phyloP scores from a whole-genome alignment of 352 stramenopile genomes.

The Phytophthora sp. region DNA sequence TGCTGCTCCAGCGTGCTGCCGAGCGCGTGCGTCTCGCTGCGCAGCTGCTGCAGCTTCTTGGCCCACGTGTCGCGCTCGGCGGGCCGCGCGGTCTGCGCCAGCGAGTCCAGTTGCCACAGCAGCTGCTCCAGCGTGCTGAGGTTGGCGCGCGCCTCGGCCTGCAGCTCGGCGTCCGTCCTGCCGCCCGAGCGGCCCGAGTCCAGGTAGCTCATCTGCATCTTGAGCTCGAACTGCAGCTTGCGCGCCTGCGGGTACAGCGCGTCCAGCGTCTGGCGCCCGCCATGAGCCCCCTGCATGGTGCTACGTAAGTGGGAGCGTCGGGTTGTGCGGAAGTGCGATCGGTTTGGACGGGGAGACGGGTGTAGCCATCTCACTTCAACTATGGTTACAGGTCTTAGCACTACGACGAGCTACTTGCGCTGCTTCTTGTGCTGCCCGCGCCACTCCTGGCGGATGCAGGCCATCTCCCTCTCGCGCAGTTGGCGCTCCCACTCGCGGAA shows the following conservation, averaged over 20 bases:
- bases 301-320: too few species aligned
- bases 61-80: conserved; percentile 75
- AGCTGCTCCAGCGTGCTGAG: conserved; percentile 77
- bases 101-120: conserved; percentile 84
- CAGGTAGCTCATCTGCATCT: conserved; percentile 89
- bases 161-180: conserved; percentile 62
- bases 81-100: conserved; percentile 62
- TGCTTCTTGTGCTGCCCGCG: too few species aligned
- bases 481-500: too few species aligned
- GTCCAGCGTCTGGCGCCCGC: conserved; percentile 54
- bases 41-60: conserved; percentile 81
- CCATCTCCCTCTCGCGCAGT: too few species aligned
- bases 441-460: too few species aligned
- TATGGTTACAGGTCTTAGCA: too few species aligned
- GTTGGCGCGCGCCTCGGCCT: conserved; percentile 72
- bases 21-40: conserved; percentile 71
- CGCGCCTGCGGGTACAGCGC: conserved; percentile 81
- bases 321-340: too few species aligned
- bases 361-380: too few species aligned
- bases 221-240: conserved; percentile 89
- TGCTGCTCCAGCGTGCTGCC: conserved; percentile 79
- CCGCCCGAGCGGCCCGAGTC: conserved; percentile 63
- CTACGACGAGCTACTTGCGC: too few species aligned
- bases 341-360: too few species aligned
- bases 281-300: too few species aligned